These are phyloP conservation scores for Neurospora sp. DNA, from an alignment of 495 filamentous ascomycete genomes.

Conservation along the genomic window DNA sequence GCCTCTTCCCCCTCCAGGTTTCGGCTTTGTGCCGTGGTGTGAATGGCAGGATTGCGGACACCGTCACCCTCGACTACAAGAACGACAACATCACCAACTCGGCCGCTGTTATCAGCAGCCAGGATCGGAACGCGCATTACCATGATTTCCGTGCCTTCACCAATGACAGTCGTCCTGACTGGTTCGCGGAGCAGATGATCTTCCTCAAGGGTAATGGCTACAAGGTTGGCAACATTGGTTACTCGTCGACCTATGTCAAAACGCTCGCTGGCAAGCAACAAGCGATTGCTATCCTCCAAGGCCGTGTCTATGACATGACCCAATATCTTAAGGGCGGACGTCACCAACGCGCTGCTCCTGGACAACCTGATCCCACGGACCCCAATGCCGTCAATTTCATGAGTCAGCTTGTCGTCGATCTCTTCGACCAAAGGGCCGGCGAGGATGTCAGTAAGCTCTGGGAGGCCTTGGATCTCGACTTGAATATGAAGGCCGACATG, in stretches of 20 bases:
- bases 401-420: slow-evolving; percentile 57
- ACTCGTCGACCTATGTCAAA: slow-evolving; percentile 65
- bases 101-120: slow-evolving; percentile 49
- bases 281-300: slow-evolving; percentile 69
- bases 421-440: slow-evolving; percentile 70
- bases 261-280: slow-evolving; percentile 54
- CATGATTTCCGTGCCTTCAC: slow-evolving; percentile 88
- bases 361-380: slow-evolving; percentile 32
- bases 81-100: slow-evolving; percentile 63
- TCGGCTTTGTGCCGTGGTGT: slow-evolving; percentile 80
- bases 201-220: slow-evolving; percentile 58
- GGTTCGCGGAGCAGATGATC: slow-evolving; percentile 81
- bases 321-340: slow-evolving; percentile 74
- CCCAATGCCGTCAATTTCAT: slow-evolving; percentile 69
- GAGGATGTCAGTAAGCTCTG: slow-evolving; percentile 77
- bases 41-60: slow-evolving; percentile 48
- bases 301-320: slow-evolving; percentile 84
- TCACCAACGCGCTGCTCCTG: slow-evolving; percentile 42
- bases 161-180: slow-evolving; percentile 75
- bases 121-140: slow-evolving; percentile 67
- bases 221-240: slow-evolving; percentile 84
- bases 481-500: slow-evolving; percentile 52
- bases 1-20: slow-evolving; percentile 89
- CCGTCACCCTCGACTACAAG: slow-evolving; percentile 73
- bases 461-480: slow-evolving; percentile 52